Base-by-base conservation (phyloP, 495 filamentous ascomycete species). In the Talaromyces liani region DNA sequence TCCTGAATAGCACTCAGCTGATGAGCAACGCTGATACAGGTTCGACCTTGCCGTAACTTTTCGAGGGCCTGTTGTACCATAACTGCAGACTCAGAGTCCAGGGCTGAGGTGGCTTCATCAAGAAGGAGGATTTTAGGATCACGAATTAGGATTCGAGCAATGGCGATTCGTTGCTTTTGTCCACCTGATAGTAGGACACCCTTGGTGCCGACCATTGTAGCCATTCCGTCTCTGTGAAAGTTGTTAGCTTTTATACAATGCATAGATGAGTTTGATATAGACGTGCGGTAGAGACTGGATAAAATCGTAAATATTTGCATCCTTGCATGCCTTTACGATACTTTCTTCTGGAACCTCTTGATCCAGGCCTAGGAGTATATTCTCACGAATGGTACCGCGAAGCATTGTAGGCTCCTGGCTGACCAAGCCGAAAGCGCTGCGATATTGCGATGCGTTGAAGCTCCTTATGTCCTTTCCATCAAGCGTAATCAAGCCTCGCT, bases 341-440 rank as follows among this genome's bases (percentile, higher is more conserved):
- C 10, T 41, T 41, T 41, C 14, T 16, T 41, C 36, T 2, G 9
- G 10, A 16, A 41, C 55, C 55, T 73, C 62, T 20, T 66, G 60
- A 22, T 74, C 70, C 2, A 82, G 72, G 6, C 82, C 84, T 5
- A 86, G 67, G 1, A 80, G 64, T 36, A 89, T 78, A 66, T 88
- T 88, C 53, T 96, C 92, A 57, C 83, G 82, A 68, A 96, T 88
- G 3, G 87, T 91, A 25, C 92, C 92, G 65, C 92, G 90, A 75
- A 93, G 95, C 14, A 96, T 73, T 4, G 89, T 94, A 12, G 92
- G 90, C 66, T 96, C 92, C 69, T 96, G 92, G 55, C 84, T 81
- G 3, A 67, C 64, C 14, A 67, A 62, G 1, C 60, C 59, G n/a
- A 67, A 18, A 22, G 61, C 10, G 16, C 64, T 66, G 29, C 67